phyloP scores from a whole-genome alignment of 805 yeast genomes.

The Schwanniomyces polymorphus region DNA sequence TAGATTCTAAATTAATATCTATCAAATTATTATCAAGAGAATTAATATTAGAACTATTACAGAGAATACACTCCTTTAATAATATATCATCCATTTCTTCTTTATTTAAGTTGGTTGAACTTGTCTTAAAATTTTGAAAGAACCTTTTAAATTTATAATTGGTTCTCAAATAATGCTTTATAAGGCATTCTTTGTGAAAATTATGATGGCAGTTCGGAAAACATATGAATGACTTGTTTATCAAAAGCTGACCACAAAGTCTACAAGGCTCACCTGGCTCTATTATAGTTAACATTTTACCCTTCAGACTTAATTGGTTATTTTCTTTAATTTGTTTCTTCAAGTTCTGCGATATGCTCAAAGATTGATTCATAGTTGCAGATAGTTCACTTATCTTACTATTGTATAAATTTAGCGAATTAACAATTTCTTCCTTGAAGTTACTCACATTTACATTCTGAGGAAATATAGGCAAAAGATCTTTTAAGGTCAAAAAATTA shows the following conservation, averaged over 20 bases:
- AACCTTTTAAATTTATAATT: constrained; percentile 67
- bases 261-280: constrained; percentile 85
- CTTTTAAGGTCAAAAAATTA: constrained; percentile 61
- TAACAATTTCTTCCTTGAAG: constrained; percentile 79
- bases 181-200: constrained; percentile 87
- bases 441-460: constrained; percentile 79
- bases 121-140: constrained; percentile 53
- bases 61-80: constrained; percentile 67
- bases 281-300: constrained; percentile 59
- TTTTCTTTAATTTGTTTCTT: constrained; percentile 55
- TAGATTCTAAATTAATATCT: constrained; percentile 30
- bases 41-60: constrained; percentile 73
- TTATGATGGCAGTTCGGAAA: constrained; percentile 88
- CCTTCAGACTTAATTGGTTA: constrained; percentile 22
- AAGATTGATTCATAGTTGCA: constrained; percentile 72
- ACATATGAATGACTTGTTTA: constrained; percentile 69
- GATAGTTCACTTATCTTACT: constrained; percentile 63
- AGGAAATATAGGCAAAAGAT: constrained; percentile 81
- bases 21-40: constrained; percentile 64
- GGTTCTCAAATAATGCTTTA: constrained; percentile 55
- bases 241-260: constrained; percentile 65
- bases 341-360: constrained; percentile 58
- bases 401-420: constrained; percentile 75
- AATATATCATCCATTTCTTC: constrained; percentile 60
- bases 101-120: constrained; percentile 37